phyloP scores from a whole-genome alignment of 192 early-diverging fungal genomes.

The Coemansia sp. region DNA sequence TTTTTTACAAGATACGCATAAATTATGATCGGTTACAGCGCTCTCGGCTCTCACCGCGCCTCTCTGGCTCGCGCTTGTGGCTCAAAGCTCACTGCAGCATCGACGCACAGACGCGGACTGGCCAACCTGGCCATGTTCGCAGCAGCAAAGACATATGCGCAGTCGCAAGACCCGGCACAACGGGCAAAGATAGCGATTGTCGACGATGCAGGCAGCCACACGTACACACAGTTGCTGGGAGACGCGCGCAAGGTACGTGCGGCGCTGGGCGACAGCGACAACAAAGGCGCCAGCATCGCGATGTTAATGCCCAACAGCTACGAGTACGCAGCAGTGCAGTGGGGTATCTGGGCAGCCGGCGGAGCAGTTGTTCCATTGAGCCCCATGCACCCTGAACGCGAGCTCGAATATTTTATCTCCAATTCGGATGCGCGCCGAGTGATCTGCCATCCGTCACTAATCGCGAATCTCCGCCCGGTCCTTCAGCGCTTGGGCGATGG shows the following conservation, averaged over 20 bases:
- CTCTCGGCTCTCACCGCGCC: background rate
- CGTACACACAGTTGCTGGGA: constrained; percentile 38
- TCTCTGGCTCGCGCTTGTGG: background rate
- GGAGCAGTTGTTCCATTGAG: constrained; percentile 79
- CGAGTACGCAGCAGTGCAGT: constrained; percentile 65
- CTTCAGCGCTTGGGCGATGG: constrained; percentile 33
- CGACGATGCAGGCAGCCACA: constrained; percentile 38
- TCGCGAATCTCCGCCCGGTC: constrained; percentile 24
- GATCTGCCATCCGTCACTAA: constrained; percentile 56
- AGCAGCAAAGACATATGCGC: constrained; percentile 26
- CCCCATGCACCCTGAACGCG: constrained; percentile 66
- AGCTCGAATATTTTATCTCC: constrained; percentile 70
- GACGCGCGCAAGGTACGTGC: constrained; percentile 38
- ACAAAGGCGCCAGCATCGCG: constrained; percentile 41
- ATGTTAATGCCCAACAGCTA: constrained; percentile 59
- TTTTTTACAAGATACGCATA: background rate
- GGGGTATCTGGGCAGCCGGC: constrained; percentile 74
- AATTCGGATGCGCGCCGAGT: constrained; percentile 64
- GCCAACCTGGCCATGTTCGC: constrained; percentile 45
- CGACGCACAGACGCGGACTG: constrained; percentile 15
- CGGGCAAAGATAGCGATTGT: constrained; percentile 28
- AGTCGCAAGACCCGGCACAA: constrained; percentile 10
- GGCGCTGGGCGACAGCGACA: constrained; percentile 24
- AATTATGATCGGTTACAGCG: background rate
- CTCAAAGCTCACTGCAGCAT: background rate